A percentile compares a stretch with the other conserved stretches of the same genome.
Evolutionary conservation across 768 basidiomycete genomes (phyloP).

Genomic region (Melanogaster broomeanus): DNA sequence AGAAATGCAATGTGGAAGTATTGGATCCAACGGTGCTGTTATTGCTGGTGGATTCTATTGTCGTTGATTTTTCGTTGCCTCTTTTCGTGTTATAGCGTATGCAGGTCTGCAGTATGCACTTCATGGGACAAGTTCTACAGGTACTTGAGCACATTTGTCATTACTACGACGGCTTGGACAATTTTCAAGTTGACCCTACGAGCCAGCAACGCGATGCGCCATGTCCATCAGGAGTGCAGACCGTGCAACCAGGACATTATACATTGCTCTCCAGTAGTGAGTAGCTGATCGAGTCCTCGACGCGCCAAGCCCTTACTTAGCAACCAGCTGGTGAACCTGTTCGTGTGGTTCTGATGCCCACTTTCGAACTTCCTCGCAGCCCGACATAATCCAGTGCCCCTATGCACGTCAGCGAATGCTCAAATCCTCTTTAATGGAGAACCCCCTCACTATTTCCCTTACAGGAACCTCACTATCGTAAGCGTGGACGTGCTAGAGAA

Average conservation of each 20-base stretch:
- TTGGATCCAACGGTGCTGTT: neutral
- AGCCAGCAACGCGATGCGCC: neutral
- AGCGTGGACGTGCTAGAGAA: neutral
- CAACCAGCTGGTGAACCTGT: neutral
- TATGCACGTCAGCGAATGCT: neutral
- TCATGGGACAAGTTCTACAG: constrained; percentile 1
- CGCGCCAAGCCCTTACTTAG: neutral
- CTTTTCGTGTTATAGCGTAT: neutral
- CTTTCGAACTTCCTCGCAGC: neutral
- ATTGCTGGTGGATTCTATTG: neutral
- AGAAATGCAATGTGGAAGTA: neutral
- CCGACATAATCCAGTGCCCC: neutral
- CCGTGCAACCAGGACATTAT: neutral
- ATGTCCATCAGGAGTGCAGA: neutral
- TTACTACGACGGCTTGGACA: neutral
- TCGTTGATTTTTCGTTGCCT: neutral
- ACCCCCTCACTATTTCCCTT: neutral
- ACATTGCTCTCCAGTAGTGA: neutral
- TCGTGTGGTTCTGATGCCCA: neutral
- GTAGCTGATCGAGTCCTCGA: neutral
- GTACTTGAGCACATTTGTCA: neutral
- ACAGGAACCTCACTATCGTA: neutral
- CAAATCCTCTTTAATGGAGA: neutral
- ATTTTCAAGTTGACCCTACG: neutral
- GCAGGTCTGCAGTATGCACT: neutral